Evolutionary conservation across 2,329 filamentous ascomycete genomes (phyloP), one percentile per base, ranked within the genome.

Genomic region (Lasiodiplodia sp.): DNA sequence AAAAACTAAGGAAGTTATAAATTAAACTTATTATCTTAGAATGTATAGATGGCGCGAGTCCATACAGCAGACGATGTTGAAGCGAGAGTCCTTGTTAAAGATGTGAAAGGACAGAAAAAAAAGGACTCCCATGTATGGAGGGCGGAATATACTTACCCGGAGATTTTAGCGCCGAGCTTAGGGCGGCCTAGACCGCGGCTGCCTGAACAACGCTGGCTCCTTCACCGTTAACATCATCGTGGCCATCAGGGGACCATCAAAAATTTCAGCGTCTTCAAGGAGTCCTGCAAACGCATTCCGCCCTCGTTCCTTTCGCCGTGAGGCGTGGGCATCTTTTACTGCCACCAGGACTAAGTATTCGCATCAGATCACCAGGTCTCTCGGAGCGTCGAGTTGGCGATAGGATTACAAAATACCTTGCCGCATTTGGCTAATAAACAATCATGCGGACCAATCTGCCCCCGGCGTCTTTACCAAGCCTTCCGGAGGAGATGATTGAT

Each of bases 401-500:
- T 34, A 34, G 31, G 31, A 34, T 34, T 34, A 34, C 31, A 34
- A 10, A 34, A 34, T 34, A 34, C 31, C 31, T 34, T 34, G 31
- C 31, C 31, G 31, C 31, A 34, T 34, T 34, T 34, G 31, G 31
- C 1, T 34, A 34, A 34, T 34, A 7, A 34, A 34, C 18, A 47
- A 47, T 21, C 44, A 47, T 47, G 44, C 44, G 18, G 44, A 47
- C 18, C 31, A 34, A 34, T 10, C 31, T 34, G 44, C 21, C n/a
- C 11, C 44, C 44, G 21, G 44, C 44, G 14, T 47, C 44, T n/a
- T 47, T 47, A n/a, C 44, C 44, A 18, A 49, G n/a, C 8, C 57
- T 62, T 14, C 57, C 57, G n/a, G 58, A 63, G 40, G 58, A 63
- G 40, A 49, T 63, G 58, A 18, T 51, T 25, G 58, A 63, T 34